Evolutionary conservation across 1,139 yeast genomes (phyloP), one percentile per base, ranked within the genome.

Genomic region (Zygoascus hellenicus): DNA sequence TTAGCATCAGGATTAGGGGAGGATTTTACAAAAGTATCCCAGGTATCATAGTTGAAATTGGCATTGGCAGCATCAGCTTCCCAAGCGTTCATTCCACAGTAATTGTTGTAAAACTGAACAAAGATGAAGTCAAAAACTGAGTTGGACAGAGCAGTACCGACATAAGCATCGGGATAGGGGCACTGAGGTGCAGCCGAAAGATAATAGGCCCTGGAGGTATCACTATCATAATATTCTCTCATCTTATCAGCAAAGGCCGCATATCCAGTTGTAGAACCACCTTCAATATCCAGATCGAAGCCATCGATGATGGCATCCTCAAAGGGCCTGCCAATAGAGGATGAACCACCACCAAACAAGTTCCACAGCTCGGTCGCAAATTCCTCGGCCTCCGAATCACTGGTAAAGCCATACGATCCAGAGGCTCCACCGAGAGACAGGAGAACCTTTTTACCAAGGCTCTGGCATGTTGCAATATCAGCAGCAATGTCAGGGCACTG

Each of bases 181-280:
- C 97, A 90, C 70, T 90, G 97, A 19, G 97, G 97, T 54, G 97
- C 95, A 54, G 96, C 96, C 48, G 95, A 77, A 43, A 90, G 70
- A 64, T 84, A 88, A 67, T 85, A 89, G 14, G 64, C 60, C 63
- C 58, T 59, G 29, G 60, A 54, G 14, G 60, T 83, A n/a, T 68
- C 60, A 9, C 52, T 36, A 15, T 69, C 69, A 57, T 75, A 87
- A 53, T 77, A 69, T 2, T 62, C 57, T 69, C 92, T 80, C 60
- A 90, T 72, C 42, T 57, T 54, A 22, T 51, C 58, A 16, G 63
- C 82, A 51, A 82, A 66, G 5, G 80, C 77, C 26, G 73, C 71
- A 55, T 75, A 76, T 22, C 84, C 85, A 3, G 68, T 63, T 37
- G 72, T 70, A 42, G 66, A 62, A 36, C 71, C 74, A 58, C 75